Percentiles rank a stretch among this genome's conserved stretches.
Conservation (phyloP, 2,329 filamentous ascomycete genomes). For the Cladophialophora carrionii region DNA sequence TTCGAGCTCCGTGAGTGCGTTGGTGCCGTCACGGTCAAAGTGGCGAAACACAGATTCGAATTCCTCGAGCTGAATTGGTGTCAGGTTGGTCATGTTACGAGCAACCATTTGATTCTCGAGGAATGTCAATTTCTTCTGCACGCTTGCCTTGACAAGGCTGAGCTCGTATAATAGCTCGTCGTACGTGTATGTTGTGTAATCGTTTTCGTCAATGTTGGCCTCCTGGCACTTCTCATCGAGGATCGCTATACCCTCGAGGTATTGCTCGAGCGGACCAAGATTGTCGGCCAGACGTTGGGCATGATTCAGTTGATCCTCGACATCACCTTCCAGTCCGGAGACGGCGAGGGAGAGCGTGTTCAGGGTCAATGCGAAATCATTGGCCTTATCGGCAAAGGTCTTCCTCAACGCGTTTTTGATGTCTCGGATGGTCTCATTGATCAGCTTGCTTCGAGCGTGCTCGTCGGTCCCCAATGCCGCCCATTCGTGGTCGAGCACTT, state of each 20-base stretch:
- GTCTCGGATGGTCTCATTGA: constrained; percentile 97
- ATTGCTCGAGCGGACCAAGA: constrained; percentile 85
- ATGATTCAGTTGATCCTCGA: constrained; percentile 90
- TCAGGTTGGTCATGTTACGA: constrained; percentile 97
- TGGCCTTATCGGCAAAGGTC: constrained; percentile 96
- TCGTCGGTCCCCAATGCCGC: constrained; percentile 76
- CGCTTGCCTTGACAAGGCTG: constrained; percentile 84
- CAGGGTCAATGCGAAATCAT: constrained; percentile 92
- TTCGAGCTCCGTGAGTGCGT: constrained; percentile 87
- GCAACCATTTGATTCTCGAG: constrained; percentile 98
- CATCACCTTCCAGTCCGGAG: constrained; percentile 93
- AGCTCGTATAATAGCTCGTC: constrained; percentile 95
- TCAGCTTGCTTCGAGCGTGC: constrained; percentile 84
- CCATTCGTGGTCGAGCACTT: constrained; percentile 84
- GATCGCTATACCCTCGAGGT: constrained; percentile 81
- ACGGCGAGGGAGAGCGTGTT: constrained; percentile 95
- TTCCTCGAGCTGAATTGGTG: constrained; percentile 95
- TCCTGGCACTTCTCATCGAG: constrained; percentile 89
- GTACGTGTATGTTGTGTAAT: constrained; percentile 99
- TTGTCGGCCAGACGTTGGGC: constrained; percentile 83
- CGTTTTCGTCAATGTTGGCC: constrained; percentile 98
- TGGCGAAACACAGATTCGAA: constrained; percentile 98
- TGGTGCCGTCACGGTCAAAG: constrained; percentile 91
- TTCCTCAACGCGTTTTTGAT: constrained; percentile 95
- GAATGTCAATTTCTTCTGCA: constrained; percentile 95